phyloP scores from a whole-genome alignment of 306 rosid genomes.

The Styphnolobium japonicum region DNA sequence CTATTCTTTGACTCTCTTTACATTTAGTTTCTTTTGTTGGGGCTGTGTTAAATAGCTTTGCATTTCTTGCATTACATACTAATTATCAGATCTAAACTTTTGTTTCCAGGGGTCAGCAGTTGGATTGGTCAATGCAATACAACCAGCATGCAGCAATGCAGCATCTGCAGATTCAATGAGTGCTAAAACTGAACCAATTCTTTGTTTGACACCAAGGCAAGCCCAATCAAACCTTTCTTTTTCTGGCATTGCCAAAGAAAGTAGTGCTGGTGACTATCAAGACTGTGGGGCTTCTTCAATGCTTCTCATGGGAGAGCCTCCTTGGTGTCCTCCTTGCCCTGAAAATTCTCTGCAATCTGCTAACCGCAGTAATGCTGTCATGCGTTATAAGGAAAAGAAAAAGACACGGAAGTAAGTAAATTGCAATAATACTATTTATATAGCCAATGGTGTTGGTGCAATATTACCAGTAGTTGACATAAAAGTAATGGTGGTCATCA shows the following conservation, averaged over 20 bases:
- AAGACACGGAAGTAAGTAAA: slow-evolving; percentile 75
- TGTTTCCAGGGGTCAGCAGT: slow-evolving; percentile 54
- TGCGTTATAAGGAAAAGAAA: slow-evolving; percentile 98
- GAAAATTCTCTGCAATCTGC: slow-evolving; percentile 70
- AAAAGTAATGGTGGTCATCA: not conserved
- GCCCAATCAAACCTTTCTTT: slow-evolving; percentile 71
- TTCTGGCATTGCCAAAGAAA: slow-evolving; percentile 70
- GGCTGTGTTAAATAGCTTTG: not conserved
- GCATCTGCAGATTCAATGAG: slow-evolving; percentile 89
- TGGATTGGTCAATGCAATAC: slow-evolving; percentile 45
- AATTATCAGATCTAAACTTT: slow-evolving; percentile 12
- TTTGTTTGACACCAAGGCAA: slow-evolving; percentile 51
- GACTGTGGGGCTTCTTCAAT: slow-evolving; percentile 87
- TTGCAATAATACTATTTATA: not conserved
- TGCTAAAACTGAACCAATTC: slow-evolving; percentile 73
- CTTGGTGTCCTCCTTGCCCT: slow-evolving; percentile 77
- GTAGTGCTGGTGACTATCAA: slow-evolving; percentile 67
- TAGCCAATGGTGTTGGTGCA: not conserved
- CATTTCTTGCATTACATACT: not conserved
- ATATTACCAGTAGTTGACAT: not conserved
- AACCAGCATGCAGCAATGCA: slow-evolving; percentile 71
- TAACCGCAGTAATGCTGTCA: slow-evolving; percentile 82
- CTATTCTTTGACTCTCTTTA: not conserved
- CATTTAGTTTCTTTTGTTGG: not conserved
- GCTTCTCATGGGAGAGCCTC: slow-evolving; percentile 89